A percentile compares a stretch with the other conserved stretches of the same genome.
These are phyloP conservation scores for Marasmius sp. DNA, from an alignment of 1,284 basidiomycete genomes.

Conservation along the genomic window DNA sequence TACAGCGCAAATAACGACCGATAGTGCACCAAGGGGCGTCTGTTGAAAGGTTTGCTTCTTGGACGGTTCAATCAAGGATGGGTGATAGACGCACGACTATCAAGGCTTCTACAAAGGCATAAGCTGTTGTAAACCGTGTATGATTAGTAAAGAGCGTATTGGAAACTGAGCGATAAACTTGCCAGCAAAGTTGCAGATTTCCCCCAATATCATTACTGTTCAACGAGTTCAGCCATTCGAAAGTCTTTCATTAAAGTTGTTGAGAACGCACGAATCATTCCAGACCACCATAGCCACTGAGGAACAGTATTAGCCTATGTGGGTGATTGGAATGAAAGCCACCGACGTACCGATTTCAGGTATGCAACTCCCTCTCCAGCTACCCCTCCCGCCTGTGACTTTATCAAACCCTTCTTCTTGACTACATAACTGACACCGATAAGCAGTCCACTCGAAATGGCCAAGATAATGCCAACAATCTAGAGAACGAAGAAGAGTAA, in stretches of 20 bases:
- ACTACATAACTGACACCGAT: slow-evolving; percentile 94
- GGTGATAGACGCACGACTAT: slow-evolving; percentile 63
- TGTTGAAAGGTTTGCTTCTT: slow-evolving; percentile 28
- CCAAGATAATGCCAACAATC: slow-evolving; percentile 80
- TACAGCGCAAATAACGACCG: slow-evolving; percentile 94
- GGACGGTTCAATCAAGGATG: slow-evolving; percentile 6
- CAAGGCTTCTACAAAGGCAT: slow-evolving; percentile 88
- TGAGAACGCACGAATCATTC: slow-evolving; percentile 67
- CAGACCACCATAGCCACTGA: slow-evolving; percentile 83
- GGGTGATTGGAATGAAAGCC: slow-evolving; percentile 1
- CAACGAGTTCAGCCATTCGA: neutral
- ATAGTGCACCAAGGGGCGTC: slow-evolving; percentile 95
- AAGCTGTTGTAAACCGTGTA: slow-evolving; percentile 49
- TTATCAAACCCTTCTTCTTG: slow-evolving; percentile 91
- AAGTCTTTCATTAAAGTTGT: slow-evolving; percentile 4
- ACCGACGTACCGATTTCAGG: slow-evolving; percentile 76
- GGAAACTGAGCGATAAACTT: slow-evolving; percentile 27
- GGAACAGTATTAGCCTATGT: slow-evolving; percentile 1
- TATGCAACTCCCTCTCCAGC: slow-evolving; percentile 95
- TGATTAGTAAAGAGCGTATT: slow-evolving; percentile 10
- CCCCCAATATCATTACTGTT: slow-evolving; percentile 78
- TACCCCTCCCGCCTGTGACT: slow-evolving; percentile 64
- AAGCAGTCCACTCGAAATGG: slow-evolving; percentile 81
- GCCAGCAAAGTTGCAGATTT: slow-evolving; percentile 85
- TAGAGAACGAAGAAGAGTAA: slow-evolving; percentile 23